These are phyloP conservation scores for Corylus americana DNA, from an alignment of 306 rosid genomes.

Conservation along the genomic window DNA sequence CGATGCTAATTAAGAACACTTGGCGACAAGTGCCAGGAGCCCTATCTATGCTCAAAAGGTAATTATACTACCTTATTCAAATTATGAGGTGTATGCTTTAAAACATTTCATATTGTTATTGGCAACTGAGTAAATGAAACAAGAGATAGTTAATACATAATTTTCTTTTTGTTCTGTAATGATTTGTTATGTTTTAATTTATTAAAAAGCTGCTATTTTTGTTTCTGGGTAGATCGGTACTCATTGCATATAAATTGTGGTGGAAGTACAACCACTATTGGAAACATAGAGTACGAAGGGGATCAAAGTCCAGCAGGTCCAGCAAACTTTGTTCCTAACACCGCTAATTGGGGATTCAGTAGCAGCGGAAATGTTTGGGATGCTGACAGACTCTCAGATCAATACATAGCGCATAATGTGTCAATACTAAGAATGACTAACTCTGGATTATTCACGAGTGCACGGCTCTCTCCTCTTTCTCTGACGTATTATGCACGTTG, in stretches of 20 bases:
- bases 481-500: slow-evolving; percentile 60
- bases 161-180: neutral
- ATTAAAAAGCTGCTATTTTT: neutral
- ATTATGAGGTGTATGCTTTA: neutral
- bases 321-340: slow-evolving; percentile 36
- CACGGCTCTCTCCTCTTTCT: slow-evolving; percentile 52
- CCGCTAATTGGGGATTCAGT: slow-evolving; percentile 55
- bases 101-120: neutral
- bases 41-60: slow-evolving; percentile 28
- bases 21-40: neutral
- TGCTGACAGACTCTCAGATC: slow-evolving; percentile 27
- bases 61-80: neutral
- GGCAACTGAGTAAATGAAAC: neutral
- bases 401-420: slow-evolving; percentile 27
- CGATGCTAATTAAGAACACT: neutral
- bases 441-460: slow-evolving; percentile 45
- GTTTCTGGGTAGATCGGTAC: neutral
- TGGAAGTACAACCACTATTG: slow-evolving; percentile 43
- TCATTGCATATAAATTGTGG: slow-evolving; percentile 62
- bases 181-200: neutral
- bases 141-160: too few relatives aligned
- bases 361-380: slow-evolving; percentile 54
- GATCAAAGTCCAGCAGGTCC: slow-evolving; percentile 49
- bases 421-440: slow-evolving; percentile 27
- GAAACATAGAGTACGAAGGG: slow-evolving; percentile 41